Evolutionary conservation across 164 flowering plant species (phyloP), one percentile per base, ranked within the genome.

Genomic region (Cinnamomum chago): DNA sequence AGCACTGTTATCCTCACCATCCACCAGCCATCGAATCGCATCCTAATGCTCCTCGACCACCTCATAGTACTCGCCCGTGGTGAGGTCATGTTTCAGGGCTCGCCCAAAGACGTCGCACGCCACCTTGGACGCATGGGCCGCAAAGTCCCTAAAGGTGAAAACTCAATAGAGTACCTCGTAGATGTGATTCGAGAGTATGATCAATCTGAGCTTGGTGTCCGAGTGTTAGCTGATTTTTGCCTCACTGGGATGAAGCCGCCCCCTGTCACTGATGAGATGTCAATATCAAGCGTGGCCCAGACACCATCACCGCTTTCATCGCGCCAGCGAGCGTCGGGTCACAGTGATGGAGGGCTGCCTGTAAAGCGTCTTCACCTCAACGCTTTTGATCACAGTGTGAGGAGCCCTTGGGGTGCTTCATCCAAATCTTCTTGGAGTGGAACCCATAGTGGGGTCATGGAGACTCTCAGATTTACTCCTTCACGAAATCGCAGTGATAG

Each of bases 1-100:
- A 90, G 95, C 81, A 90, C 91, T 0, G 95, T 89, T 28, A 85
- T 90, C 76, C 89, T 90, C 77, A 88, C 95, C 23, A 89, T 90
- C 75, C 95, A 89, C 76, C 95, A 90, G 64, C 92, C 95, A 4
- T 88, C 91, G 14, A 80, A 77, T 1, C 74, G 95, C 47, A 90
- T 90, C 78, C 90, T 72, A 70, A 58, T 76, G 73, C 83, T 90
- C 2, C 83, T 90, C 0, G 95, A 90, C 73, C 95, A 87, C 68
- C 86, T 90, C 72, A 85, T 89, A 47, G 74, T 89, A 76, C 82
- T 90, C 0, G 91, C 95, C 3, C 84, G 89, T 0, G 95, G 92
- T 10, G 85, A 88, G 74, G 85, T 86, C 77, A 88, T 91, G 90
- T 91, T 70, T 82, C 92, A 89, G 70, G 93, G 93, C n/a, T 70